These are phyloP conservation scores for Epichloe hybrida DNA, from an alignment of 2,329 filamentous ascomycete species.

Conservation along the genomic window DNA sequence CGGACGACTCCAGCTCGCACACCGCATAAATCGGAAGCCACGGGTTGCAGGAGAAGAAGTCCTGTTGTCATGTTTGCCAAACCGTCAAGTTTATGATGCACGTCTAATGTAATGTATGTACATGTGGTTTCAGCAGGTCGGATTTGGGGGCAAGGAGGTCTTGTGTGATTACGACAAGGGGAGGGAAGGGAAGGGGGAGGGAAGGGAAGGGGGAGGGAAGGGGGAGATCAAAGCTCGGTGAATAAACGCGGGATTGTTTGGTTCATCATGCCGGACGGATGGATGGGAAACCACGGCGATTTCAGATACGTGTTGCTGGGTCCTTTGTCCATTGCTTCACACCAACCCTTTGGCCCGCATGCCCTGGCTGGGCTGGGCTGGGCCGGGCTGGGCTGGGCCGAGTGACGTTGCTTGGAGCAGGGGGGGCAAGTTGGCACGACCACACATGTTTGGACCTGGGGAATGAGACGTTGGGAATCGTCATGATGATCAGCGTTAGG, in stretches of 20 bases:
- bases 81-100: too few relatives aligned
- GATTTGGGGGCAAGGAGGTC: not conserved
- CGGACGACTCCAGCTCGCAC: slow-evolving; percentile 1
- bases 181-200: too few relatives aligned
- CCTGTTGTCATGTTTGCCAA: not conserved
- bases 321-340: not conserved
- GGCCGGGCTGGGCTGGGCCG: too few relatives aligned
- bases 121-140: not conserved
- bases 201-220: too few relatives aligned
- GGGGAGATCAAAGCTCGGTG: too few relatives aligned
- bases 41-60: not conserved
- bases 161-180: too few relatives aligned
- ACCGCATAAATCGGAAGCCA: slow-evolving; percentile 2
- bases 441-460: not conserved
- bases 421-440: not conserved
- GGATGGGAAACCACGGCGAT: not conserved
- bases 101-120: too few relatives aligned
- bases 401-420: not conserved
- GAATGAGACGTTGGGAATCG: too few relatives aligned
- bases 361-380: too few relatives aligned
- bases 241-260: not conserved
- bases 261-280: not conserved
- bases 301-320: not conserved
- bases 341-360: too few relatives aligned
- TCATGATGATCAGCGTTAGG: too few relatives aligned